A percentile compares a stretch with the other conserved stretches of the same genome.
phyloP scores from a whole-genome alignment of 345 rosid species.

The Combretum micranthum region DNA sequence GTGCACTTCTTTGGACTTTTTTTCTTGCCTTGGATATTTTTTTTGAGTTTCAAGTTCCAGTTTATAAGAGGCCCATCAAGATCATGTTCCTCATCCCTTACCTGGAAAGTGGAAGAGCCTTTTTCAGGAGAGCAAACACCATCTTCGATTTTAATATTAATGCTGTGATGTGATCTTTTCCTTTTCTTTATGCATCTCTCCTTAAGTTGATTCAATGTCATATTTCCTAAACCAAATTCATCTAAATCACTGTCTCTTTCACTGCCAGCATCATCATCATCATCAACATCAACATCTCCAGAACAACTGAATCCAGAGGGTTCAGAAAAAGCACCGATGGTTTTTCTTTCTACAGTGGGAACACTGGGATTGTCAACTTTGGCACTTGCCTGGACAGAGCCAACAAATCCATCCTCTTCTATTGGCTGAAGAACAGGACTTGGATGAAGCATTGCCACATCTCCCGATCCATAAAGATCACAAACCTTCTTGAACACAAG shows the following conservation, averaged over 20 bases:
- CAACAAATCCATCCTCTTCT: constrained; percentile 16
- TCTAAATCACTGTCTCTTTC: constrained; percentile 15
- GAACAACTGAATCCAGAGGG: constrained; percentile 8
- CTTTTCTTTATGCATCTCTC: constrained; percentile 51
- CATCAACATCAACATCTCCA: constrained; percentile 1
- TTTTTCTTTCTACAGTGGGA: constrained; percentile 9
- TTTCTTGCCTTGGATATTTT: constrained; percentile 27
- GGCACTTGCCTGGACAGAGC: constrained; percentile 10
- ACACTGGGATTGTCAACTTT: constrained; percentile 17
- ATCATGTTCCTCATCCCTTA: constrained; percentile 26
- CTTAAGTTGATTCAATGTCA: constrained; percentile 51
- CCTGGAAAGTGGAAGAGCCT: constrained; percentile 6
- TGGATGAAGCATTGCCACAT: constrained; percentile 2
- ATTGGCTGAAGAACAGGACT: constrained; percentile 16
- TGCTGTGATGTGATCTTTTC: constrained; percentile 17
- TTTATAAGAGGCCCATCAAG: constrained; percentile 47
- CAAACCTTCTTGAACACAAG: constrained; percentile 36
- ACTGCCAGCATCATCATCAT: background rate
- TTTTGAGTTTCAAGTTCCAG: constrained; percentile 40
- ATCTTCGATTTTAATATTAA: constrained; percentile 6
- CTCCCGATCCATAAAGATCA: constrained; percentile 33
- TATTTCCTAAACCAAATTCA: constrained; percentile 18
- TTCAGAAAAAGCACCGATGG: constrained; percentile 11
- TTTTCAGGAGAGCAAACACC: constrained; percentile 14
- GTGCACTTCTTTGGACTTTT: constrained; percentile 18